Percentiles rank a stretch among this genome's conserved stretches.
Evolutionary conservation across 2,329 filamentous ascomycete species (phyloP).

Genomic region (Didymella glomerata): DNA sequence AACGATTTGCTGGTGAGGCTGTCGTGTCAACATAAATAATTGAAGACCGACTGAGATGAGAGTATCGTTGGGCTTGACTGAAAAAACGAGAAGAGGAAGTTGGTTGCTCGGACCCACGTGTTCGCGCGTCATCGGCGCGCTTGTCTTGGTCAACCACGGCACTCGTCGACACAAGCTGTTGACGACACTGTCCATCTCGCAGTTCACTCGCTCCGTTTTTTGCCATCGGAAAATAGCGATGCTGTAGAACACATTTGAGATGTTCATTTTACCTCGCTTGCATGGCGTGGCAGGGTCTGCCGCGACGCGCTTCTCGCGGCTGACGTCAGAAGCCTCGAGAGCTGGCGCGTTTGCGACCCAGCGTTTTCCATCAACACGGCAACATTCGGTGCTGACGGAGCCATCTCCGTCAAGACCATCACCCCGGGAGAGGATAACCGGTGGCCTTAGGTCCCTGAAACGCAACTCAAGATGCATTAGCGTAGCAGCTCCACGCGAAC

Average conservation of each 20-base stretch:
- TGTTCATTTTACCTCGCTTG: slow-evolving; percentile 14
- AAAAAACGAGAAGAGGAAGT: not conserved
- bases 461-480: slow-evolving; percentile 6
- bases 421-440: not conserved
- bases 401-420: not conserved
- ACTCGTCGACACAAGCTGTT: not conserved
- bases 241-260: not conserved
- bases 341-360: not conserved
- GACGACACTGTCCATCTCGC: not conserved
- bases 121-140: slow-evolving; percentile 11
- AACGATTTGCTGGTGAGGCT: too few species aligned
- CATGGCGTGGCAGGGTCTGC: slow-evolving; percentile 11
- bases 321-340: not conserved
- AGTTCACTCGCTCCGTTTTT: not conserved
- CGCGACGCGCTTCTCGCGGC: slow-evolving; percentile 12
- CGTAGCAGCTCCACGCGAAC: slow-evolving; percentile 13
- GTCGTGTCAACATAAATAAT: too few species aligned
- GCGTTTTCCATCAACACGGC: not conserved
- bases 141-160: slow-evolving; percentile 1
- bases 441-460: not conserved
- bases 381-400: not conserved
- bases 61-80: too few species aligned
- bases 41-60: too few species aligned
- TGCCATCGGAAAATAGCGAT: not conserved
- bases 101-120: slow-evolving; percentile 2